phyloP scores from a whole-genome alignment of 2,329 filamentous ascomycete genomes.

The Metarhizium rileyi region DNA sequence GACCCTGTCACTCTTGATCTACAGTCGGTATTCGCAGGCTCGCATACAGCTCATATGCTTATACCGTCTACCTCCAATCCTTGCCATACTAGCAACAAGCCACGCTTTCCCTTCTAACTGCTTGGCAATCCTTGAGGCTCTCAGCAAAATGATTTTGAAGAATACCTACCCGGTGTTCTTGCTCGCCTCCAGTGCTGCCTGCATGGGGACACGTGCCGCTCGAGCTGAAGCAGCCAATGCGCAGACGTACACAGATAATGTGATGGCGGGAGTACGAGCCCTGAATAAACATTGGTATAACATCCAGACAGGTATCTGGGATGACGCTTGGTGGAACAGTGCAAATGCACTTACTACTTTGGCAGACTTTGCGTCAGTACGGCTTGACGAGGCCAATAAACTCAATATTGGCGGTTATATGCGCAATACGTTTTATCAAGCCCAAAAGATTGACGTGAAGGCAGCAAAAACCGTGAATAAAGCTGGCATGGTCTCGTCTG shows the following conservation, averaged over 20 bases:
- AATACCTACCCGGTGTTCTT: not conserved
- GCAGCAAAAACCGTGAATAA: slow-evolving; percentile 28
- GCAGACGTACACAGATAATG: slow-evolving; percentile 22
- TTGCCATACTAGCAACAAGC: not conserved
- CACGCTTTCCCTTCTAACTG: not conserved
- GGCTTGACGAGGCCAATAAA: slow-evolving; percentile 22
- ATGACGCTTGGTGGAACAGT: slow-evolving; percentile 63
- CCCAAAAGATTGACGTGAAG: slow-evolving; percentile 29
- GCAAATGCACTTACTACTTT: slow-evolving; percentile 57
- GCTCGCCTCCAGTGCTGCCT: slow-evolving; percentile 6
- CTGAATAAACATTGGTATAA: slow-evolving; percentile 54
- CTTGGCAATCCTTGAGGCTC: not conserved
- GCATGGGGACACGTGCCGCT: not conserved
- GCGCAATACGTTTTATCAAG: slow-evolving; percentile 34
- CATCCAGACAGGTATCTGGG: slow-evolving; percentile 49
- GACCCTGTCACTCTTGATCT: not conserved
- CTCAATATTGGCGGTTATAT: slow-evolving; percentile 31
- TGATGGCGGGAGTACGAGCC: slow-evolving; percentile 25
- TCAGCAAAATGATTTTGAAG: not conserved
- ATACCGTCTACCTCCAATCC: not conserved
- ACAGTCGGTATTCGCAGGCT: not conserved
- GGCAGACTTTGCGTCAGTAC: slow-evolving; percentile 39
- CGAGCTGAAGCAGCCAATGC: slow-evolving; percentile 9
- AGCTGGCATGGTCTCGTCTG: slow-evolving; percentile 27
- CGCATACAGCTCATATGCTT: not conserved